Percentiles rank a stretch among this genome's conserved stretches.
phyloP scores from a whole-genome alignment of 2,329 filamentous ascomycete species.

The Paracoccidioides brasiliensis region DNA sequence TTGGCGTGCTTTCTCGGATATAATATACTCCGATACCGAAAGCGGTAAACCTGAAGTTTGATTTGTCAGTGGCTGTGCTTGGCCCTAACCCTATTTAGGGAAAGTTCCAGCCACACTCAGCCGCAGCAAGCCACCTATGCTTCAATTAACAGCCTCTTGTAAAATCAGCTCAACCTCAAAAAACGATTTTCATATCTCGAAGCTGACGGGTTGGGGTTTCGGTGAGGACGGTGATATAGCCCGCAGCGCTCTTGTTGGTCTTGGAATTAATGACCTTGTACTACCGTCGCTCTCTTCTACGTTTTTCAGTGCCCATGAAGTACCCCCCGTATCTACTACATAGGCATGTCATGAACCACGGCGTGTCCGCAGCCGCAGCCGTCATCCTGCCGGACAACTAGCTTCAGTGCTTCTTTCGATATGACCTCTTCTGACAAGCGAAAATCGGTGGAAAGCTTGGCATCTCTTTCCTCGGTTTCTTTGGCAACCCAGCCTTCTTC shows the following conservation, averaged over 20 bases:
- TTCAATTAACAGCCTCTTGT: neutral
- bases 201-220: neutral
- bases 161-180: neutral
- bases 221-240: neutral
- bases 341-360: neutral
- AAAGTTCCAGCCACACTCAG: neutral
- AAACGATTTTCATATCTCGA: neutral
- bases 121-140: neutral
- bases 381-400: neutral
- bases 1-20: conserved; percentile 6
- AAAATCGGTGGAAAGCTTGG: conserved; percentile 54
- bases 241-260: neutral
- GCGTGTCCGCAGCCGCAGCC: neutral
- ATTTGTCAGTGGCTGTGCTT: neutral
- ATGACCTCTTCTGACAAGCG: conserved; percentile 51
- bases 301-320: neutral
- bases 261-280: neutral
- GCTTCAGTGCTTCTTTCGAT: conserved; percentile 18
- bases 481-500: conserved; percentile 36
- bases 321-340: neutral
- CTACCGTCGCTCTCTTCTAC: too few species aligned
- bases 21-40: neutral
- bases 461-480: conserved; percentile 40
- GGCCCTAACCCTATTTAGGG: neutral
- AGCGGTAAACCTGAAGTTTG: neutral